Base-by-base conservation (phyloP, 805 yeast genomes). In the Ogataea sp. region DNA sequence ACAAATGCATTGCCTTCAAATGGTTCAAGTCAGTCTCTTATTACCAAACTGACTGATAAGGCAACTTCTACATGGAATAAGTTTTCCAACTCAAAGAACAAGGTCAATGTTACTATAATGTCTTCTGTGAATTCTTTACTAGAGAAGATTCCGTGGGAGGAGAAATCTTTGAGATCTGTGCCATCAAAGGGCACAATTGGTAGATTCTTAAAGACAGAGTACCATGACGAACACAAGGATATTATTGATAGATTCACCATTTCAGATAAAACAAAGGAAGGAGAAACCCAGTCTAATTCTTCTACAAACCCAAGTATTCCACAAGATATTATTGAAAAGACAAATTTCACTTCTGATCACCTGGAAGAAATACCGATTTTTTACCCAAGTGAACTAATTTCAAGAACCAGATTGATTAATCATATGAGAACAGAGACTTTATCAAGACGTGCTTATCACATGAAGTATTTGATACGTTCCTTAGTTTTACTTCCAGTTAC, bases 141-240 rank as follows among this genome's bases (percentile, higher is more conserved):
- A 47, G 71, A 74, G 38, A 67, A 75, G 18, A 75, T 84, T 6
- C 86, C 90, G 2, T 89, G 90, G 75, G 78, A 80, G 47, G 97
- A 89, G 53, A 73, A 75, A 50, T 74, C 87, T 34, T 64, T 89
- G 43, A 68, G 77, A 43, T 73, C 90, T 2, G 73, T 90, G 20
- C 97, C 97, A 1, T 77, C 88, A 3, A 71, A 74, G 41, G 59
- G 64, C 28, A 65, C 80, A 27, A 70, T 84, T 59, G 59, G 78
- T 27, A 61, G 85, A 31, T 71, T 67, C 44, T 57, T 70, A 39
- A 64, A 62, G 39, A 55, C 55, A 32, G 61, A 56, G 21, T 40
- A 40, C 7, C 41, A 36, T 20, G 48, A 55, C 45, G 49, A 42
- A 48, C 40, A 49, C 15, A 7, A 33, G 15, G 21, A 10, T 23